Evolutionary conservation across 495 filamentous ascomycete species (phyloP), one percentile per base, ranked within the genome.

Genomic region (Daldinia vernicosa): DNA sequence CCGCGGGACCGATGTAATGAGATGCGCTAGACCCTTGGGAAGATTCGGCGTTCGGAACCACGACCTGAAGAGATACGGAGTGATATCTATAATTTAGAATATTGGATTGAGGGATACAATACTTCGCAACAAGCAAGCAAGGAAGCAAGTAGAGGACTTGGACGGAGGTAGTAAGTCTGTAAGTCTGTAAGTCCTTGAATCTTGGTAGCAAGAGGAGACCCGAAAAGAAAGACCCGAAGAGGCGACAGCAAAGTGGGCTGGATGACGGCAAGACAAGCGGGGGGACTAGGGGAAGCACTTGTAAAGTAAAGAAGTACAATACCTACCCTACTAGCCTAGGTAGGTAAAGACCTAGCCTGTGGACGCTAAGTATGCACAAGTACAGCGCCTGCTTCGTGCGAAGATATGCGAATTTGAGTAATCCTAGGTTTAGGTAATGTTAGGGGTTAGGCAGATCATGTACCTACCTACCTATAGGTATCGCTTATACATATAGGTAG

Each of bases 221-320:
- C 52, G 66, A 55, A 55, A 50, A 54, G 39, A 15, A 32, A 54
- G 53, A 56, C 65, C 56, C 61, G 61, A 27, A 60, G 27, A 56
- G 17, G 58, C 54, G 67, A 47, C 58, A 52, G 50, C 58, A 60
- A 35, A 63, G 59, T 72, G 60, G 69, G 60, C 54, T 67, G 51
- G 28, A 72, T 72, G 70, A 72, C 65, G 70, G 65, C 51, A 60
- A 61, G 56, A 56, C 58, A 59, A 61, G 64, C 70, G 70, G 70
- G 70, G 66, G 56, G 51, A 58, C 26, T 53, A 61, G 43, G 51
- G 27, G 54, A 45, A 50, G 50, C 39, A 30, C 33, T 22, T 51
- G 32, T 47, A 71, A 71, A 53, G 55, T 67, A 66, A 22, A 62
- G 33, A 63, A 1, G 43, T 72, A 58, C 60, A 1, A 35, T 72